Evolutionary conservation across 2,329 filamentous ascomycete species (phyloP).

Genomic region (Stemphylium beticola): DNA sequence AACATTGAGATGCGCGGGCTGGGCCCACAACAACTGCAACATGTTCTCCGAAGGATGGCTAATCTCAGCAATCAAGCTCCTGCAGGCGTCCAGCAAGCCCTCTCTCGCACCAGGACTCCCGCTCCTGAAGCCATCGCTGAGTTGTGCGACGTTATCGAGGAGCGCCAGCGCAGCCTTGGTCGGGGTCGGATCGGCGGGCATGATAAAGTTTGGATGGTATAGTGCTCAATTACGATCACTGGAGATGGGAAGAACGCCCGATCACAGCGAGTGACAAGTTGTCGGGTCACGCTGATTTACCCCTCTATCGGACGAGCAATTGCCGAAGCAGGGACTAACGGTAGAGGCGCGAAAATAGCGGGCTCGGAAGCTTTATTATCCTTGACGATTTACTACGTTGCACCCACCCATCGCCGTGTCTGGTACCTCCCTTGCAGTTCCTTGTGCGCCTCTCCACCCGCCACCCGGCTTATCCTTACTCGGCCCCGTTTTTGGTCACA

Average conservation of each 20-base stretch:
- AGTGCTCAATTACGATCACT: background rate
- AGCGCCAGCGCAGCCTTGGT: conserved; percentile 21
- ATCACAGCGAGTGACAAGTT: background rate
- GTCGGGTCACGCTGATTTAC: background rate
- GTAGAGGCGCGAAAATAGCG: no score
- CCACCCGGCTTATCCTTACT: background rate
- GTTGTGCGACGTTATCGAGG: conserved; percentile 25
- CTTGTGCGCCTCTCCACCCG: background rate
- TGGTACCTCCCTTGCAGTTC: background rate
- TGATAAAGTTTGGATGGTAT: background rate
- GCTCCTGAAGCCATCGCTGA: conserved; percentile 26
- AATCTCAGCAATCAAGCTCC: conserved; percentile 32
- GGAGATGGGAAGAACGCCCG: background rate
- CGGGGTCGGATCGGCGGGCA: conserved; percentile 1
- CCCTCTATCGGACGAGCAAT: background rate
- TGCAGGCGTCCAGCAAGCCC: conserved; percentile 25
- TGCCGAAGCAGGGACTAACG: background rate
- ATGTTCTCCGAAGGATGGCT: conserved; percentile 33
- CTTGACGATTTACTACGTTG: background rate
- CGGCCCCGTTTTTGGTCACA: background rate
- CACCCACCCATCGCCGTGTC: background rate
- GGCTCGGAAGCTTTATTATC: background rate
- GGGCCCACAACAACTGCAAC: conserved; percentile 29
- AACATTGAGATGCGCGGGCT: conserved; percentile 27
- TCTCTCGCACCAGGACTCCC: conserved; percentile 24